A percentile compares a stretch with the other conserved stretches of the same genome.
phyloP scores from a whole-genome alignment of 2,329 filamentous ascomycete species.

The Trichoderma semiorbis region DNA sequence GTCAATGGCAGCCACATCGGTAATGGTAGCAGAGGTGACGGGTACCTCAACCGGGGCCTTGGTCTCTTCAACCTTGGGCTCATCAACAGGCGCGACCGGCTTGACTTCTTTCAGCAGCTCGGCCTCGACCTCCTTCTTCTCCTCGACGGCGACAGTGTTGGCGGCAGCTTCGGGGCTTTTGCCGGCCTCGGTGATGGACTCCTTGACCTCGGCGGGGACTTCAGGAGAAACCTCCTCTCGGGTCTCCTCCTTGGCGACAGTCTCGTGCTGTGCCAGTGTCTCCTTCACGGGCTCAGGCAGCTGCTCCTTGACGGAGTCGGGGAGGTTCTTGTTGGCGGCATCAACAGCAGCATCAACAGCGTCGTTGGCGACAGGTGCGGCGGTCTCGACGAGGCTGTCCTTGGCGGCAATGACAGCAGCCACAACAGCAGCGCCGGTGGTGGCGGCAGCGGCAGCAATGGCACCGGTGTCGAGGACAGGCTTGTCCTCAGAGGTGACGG shows the following conservation, averaged over 20 bases:
- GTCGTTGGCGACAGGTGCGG: not conserved
- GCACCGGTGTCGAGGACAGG: slow-evolving; percentile 49
- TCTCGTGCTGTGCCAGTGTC: not conserved
- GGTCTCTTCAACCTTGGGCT: slow-evolving; percentile 25
- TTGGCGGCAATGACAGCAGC: slow-evolving; percentile 10
- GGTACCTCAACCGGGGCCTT: not conserved
- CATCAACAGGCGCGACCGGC: slow-evolving; percentile 35
- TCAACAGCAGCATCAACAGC: not conserved
- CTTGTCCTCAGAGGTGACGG: slow-evolving; percentile 55
- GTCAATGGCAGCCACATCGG: slow-evolving; percentile 22
- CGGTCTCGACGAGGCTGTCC: not conserved
- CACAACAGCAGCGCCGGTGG: slow-evolving; percentile 30
- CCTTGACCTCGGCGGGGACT: slow-evolving; percentile 55
- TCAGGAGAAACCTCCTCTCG: slow-evolving; percentile 46
- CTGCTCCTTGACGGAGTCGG: not conserved
- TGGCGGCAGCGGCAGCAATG: slow-evolving; percentile 35
- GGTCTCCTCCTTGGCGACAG: slow-evolving; percentile 37
- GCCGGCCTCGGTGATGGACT: slow-evolving; percentile 56
- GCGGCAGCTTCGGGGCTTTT: slow-evolving; percentile 67
- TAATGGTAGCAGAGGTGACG: slow-evolving; percentile 19
- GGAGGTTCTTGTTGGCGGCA: not conserved
- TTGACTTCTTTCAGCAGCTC: slow-evolving; percentile 68
- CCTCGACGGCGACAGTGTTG: slow-evolving; percentile 64
- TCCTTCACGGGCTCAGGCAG: not conserved
- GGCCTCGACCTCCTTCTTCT: slow-evolving; percentile 71